These are phyloP conservation scores for Spergularia azorica DNA, from an alignment of 179 eudicot species.

Conservation along the genomic window DNA sequence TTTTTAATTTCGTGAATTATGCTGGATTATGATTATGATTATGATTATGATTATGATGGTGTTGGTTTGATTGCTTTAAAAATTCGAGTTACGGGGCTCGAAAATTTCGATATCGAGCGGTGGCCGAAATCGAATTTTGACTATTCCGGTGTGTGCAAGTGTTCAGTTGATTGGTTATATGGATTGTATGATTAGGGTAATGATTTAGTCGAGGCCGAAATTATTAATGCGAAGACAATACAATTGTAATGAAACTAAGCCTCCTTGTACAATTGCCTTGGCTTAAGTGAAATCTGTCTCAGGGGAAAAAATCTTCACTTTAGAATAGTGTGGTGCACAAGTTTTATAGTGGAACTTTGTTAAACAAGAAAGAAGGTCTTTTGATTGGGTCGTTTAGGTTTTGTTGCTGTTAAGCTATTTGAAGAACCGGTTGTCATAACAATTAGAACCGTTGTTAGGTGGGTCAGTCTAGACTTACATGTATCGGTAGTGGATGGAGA, in stretches of 20 bases:
- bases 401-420: neutral
- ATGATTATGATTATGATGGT: conserved; percentile 62
- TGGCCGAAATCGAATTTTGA: neutral
- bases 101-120: neutral
- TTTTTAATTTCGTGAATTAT: conserved; percentile 1
- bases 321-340: neutral
- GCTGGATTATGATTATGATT: conserved; percentile 37
- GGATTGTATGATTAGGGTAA: neutral
- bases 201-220: too few relatives aligned
- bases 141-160: neutral
- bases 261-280: neutral
- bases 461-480: neutral
- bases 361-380: neutral
- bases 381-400: neutral
- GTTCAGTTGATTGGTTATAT: neutral
- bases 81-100: neutral
- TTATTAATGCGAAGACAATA: neutral
- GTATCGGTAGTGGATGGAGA: neutral
- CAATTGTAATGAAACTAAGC: neutral
- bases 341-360: neutral
- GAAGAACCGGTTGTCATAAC: neutral
- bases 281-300: neutral
- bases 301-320: neutral
- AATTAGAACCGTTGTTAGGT: neutral
- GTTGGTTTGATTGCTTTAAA: neutral